These are phyloP conservation scores for Kappamyces sp. DNA, from an alignment of 192 early-diverging fungal genomes.

Conservation along the genomic window DNA sequence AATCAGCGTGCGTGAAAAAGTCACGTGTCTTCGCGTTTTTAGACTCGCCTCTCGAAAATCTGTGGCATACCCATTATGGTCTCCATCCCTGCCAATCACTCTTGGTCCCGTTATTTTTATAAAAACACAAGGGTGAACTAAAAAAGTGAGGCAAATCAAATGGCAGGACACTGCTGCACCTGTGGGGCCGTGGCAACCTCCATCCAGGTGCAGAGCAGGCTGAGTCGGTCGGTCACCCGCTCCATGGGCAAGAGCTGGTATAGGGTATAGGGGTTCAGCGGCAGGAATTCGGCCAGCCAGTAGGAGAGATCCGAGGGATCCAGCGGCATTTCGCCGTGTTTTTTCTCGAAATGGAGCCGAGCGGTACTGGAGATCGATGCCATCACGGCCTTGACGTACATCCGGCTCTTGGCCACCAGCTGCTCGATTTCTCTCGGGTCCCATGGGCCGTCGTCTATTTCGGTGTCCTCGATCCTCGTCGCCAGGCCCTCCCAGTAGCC, in stretches of 20 bases:
- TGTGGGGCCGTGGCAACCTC: too few relatives aligned
- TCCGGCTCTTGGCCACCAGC: neutral
- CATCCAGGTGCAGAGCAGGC: slow-evolving; percentile 12
- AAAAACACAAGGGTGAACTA: too few relatives aligned
- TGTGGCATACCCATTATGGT: too few relatives aligned
- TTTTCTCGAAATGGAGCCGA: slow-evolving; percentile 39
- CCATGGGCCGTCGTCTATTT: slow-evolving; percentile 12
- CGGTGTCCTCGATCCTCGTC: slow-evolving; percentile 12
- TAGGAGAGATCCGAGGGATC: slow-evolving; percentile 24
- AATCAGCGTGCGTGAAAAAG: too few relatives aligned
- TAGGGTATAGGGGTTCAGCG: slow-evolving; percentile 32
- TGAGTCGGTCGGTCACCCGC: slow-evolving; percentile 62
- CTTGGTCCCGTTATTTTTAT: too few relatives aligned
- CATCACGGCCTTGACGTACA: slow-evolving; percentile 56
- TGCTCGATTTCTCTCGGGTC: slow-evolving; percentile 5
- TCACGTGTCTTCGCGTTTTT: too few relatives aligned
- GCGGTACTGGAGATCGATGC: slow-evolving; percentile 62
- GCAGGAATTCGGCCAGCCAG: slow-evolving; percentile 34
- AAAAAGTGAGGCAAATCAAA: too few relatives aligned
- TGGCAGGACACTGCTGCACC: too few relatives aligned
- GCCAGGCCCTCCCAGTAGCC: slow-evolving; percentile 2
- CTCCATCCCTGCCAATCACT: too few relatives aligned
- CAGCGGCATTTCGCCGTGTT: slow-evolving; percentile 15
- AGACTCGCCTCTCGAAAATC: too few relatives aligned
- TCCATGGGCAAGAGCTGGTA: slow-evolving; percentile 66